Base-by-base conservation (phyloP, 2,329 filamentous ascomycete species). In the Verticillium nubilum region DNA sequence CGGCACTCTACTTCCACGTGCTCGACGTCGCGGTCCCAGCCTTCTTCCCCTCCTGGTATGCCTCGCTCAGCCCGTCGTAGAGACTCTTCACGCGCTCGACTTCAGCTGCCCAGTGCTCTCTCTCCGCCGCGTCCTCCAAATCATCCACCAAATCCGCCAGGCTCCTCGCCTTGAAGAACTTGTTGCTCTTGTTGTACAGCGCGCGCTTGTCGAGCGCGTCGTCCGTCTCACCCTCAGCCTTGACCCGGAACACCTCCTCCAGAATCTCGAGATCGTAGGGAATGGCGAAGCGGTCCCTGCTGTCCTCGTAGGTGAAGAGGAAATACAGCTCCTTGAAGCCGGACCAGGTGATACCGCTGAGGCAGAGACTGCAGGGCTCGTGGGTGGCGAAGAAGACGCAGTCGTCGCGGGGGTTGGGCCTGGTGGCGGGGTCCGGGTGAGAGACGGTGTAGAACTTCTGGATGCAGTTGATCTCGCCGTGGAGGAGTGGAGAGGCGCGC, bases 381-480 rank as follows among this genome's bases (percentile, higher is more conserved):
- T 85, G 82, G 0, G 83, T 85, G 4, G 81, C 79, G 60, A 85
- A 77, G 72, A 86, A 85, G 67, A 86, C 66, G 71, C 82, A 85
- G 65, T 82, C 79, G 9, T 70, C 69, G 4, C 65, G 62, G 2
- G 77, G 72, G 37, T 69, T 68, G 0, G 78, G 77, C 1, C 79
- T 74, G 12, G 71, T 65, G 35, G 68, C 60, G 3, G 77, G 65
- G 54, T 69, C 62, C 13, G 74, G 67, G 61, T 72, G 71, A 23
- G 66, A 66, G 1, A 67, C 67, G 0, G 74, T 74, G 70, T 83
- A 85, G 72, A 85, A 85, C 31, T 78, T 70, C 65, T 84, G 81
- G 69, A 86, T 84, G 73, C 82, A 85, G 69, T 84, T 82, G 69
- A 85, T 83, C 64, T 86, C 83, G 61, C 82, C 83, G 68, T 85